phyloP scores from a whole-genome alignment of 208 protist species.

The Tritrichomonas foetus region DNA sequence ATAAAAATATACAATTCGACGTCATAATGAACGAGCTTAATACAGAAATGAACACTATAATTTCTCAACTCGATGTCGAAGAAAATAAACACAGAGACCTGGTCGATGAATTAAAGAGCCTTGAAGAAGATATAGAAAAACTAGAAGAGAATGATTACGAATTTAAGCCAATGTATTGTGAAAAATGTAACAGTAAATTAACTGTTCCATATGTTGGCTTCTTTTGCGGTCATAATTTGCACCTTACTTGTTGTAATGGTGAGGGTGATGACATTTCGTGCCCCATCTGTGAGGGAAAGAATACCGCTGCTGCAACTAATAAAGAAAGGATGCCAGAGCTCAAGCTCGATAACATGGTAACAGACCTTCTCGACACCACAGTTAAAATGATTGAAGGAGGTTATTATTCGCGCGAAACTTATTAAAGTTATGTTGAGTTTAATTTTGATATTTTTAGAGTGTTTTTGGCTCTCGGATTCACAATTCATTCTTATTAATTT shows the following conservation, averaged over 20 bases:
- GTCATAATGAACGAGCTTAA: not conserved
- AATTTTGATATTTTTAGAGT: too few species aligned
- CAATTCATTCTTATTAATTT: too few species aligned
- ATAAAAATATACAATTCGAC: not conserved
- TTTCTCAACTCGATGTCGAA: not conserved
- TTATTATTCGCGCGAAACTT: too few species aligned
- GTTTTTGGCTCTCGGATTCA: too few species aligned
- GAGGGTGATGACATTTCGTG: not conserved
- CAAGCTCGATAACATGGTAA: too few species aligned
- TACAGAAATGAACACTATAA: not conserved
- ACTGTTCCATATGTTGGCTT: not conserved
- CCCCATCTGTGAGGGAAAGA: too few species aligned
- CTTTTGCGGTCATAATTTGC: not conserved
- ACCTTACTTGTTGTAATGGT: not conserved
- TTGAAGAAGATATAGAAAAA: not conserved
- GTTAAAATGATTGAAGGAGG: too few species aligned
- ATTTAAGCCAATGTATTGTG: not conserved
- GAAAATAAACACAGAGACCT: not conserved
- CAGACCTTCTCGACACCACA: too few species aligned
- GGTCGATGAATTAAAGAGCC: not conserved
- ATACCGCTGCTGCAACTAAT: too few species aligned
- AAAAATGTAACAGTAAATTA: not conserved
- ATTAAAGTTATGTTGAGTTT: too few species aligned
- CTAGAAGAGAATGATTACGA: not conserved
- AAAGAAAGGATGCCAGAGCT: too few species aligned